Conservation (phyloP, 2,329 filamentous ascomycete genomes). For the Penicillium sp. region DNA sequence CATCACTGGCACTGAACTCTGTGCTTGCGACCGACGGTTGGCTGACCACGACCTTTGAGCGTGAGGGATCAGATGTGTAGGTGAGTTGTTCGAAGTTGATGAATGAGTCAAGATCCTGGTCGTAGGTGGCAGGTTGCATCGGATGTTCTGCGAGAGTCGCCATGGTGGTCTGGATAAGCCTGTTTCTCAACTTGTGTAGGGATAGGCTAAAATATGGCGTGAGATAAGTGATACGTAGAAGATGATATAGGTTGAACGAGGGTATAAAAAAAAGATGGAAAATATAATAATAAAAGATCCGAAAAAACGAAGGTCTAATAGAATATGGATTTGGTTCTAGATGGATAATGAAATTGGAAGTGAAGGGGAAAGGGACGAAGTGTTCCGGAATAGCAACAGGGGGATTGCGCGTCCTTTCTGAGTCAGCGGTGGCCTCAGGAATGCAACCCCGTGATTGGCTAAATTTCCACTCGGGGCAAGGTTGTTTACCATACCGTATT, state of each 20-base stretch:
- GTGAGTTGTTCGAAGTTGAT: constrained; percentile 47
- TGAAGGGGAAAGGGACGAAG: constrained; percentile 15
- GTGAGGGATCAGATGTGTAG: constrained; percentile 39
- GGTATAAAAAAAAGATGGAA: constrained; percentile 3
- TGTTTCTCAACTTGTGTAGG: background rate
- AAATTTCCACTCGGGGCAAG: background rate
- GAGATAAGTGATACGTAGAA: background rate
- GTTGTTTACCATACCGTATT: constrained; percentile 3
- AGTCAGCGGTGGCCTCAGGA: constrained; percentile 24
- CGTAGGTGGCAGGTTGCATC: constrained; percentile 36
- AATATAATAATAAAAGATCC: constrained; percentile 1
- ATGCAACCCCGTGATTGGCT: background rate
- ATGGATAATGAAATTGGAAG: constrained; percentile 17
- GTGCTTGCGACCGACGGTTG: constrained; percentile 39
- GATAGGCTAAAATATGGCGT: background rate
- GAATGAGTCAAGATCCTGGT: constrained; percentile 48
- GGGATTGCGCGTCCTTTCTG: constrained; percentile 37
- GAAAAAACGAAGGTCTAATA: constrained; percentile 10
- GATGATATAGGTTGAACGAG: constrained; percentile 4
- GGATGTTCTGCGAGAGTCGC: constrained; percentile 38
- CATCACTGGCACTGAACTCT: constrained; percentile 33
- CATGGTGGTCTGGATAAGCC: constrained; percentile 22
- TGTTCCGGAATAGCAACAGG: constrained; percentile 19
- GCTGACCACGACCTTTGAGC: constrained; percentile 36
- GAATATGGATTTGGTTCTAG: constrained; percentile 12